Base-by-base conservation (phyloP, 805 yeast genomes). In the Myxozyma nipponensis region DNA sequence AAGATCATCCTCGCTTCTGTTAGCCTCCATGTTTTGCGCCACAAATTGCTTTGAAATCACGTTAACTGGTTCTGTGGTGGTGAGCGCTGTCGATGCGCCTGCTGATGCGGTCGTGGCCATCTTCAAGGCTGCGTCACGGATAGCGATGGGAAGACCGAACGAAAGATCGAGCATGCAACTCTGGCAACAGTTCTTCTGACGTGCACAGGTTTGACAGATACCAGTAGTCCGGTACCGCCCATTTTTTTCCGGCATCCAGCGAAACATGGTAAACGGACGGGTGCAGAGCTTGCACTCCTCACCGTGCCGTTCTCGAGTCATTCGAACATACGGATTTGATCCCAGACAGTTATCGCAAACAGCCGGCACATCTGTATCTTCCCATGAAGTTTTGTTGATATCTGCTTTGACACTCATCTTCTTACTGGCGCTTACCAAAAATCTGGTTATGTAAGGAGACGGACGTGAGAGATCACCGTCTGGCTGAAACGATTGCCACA, bases 251-350 rank as follows among this genome's bases (percentile, higher is more conserved):
- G 77, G 76, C 50, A 76, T 73, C 96, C 96, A 87, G 49, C 84
- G 76, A 64, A 78, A 91, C 1, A 83, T 82, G 0, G 90, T 83
- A 70, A 84, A 91, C 1, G 95, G 89, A 43, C 95, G 69, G 0
- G 95, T 83, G 63, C 98, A 91, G 15, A 85, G 69, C 63, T 83
- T 83, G 65, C 98, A 91, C 63, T 85, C 84, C n/a, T 77, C 83
- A 1, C 96, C 96, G 46, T 76, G 69, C 10, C 69, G 69, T 51
- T 85, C 89, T 57, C 84, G 75, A 1, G 80, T 75, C 84, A 90
- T 79, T 46, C 85, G 79, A n/a, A 84, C 62, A 57, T 82, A 78
- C 19, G 80, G 77, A 46, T 80, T 77, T 0, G 74, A 62, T 0
- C 96, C 96, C 3, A 57, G 45, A 37, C 61, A 57, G n/a, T 44